phyloP scores from a whole-genome alignment of 768 basidiomycete genomes.

The Royoungia palumana region DNA sequence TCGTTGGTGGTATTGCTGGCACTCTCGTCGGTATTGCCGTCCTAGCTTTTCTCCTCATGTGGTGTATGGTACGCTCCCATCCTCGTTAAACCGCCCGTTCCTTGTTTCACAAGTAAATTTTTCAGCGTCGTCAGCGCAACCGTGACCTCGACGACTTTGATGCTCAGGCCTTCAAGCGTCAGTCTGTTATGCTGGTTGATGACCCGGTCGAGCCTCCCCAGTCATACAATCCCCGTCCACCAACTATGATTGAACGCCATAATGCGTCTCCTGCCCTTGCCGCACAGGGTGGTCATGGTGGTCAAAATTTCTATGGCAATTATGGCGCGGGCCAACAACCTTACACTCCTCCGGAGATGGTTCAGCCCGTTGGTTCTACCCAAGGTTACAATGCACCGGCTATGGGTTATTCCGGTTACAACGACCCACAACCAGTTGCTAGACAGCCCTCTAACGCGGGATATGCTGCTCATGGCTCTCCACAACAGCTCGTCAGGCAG shows the following conservation, averaged over 20 bases:
- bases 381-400: conserved; percentile 22
- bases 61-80: conserved; percentile 41
- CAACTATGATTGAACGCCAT: conserved; percentile 61
- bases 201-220: conserved; percentile 43
- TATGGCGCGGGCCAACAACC: conserved; percentile 26
- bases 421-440: conserved; percentile 24
- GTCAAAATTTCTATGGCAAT: conserved; percentile 25
- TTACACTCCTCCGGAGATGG: conserved; percentile 15
- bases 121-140: conserved; percentile 43
- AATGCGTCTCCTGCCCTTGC: conserved; percentile 30
- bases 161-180: conserved; percentile 55
- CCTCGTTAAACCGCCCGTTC: neutral
- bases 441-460: conserved; percentile 18
- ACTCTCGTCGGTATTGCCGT: conserved; percentile 42
- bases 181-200: conserved; percentile 57
- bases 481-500: conserved; percentile 27
- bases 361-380: conserved; percentile 9
- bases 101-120: conserved; percentile 4
- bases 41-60: conserved; percentile 40
- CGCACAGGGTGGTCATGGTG: conserved; percentile 14
- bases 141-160: conserved; percentile 45
- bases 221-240: conserved; percentile 54
- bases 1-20: conserved; percentile 45
- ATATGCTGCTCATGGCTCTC: conserved; percentile 22
- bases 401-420: conserved; percentile 24